Conservation (phyloP, 441 rosid genomes). For the Codiaeum variegatum region DNA sequence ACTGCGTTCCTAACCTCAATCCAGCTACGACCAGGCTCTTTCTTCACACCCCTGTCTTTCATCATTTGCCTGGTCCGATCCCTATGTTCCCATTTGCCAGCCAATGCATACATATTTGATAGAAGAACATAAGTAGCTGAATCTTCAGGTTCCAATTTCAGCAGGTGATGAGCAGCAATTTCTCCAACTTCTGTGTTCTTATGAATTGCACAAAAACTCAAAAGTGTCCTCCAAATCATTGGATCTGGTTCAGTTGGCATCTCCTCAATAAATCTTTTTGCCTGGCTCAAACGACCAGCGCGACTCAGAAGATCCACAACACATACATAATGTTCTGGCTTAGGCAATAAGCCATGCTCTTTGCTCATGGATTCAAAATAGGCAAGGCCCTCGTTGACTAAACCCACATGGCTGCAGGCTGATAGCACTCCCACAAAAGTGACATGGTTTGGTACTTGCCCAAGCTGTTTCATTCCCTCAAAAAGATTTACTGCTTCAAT, state of each 20-base stretch:
- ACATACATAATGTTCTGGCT: slow-evolving; percentile 73
- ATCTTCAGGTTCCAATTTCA: slow-evolving; percentile 64
- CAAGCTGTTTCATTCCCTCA: slow-evolving; percentile 58
- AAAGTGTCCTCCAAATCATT: slow-evolving; percentile 78
- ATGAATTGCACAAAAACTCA: slow-evolving; percentile 82
- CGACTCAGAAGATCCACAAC: slow-evolving; percentile 84
- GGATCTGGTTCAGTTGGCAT: slow-evolving; percentile 65
- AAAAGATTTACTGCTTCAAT: slow-evolving; percentile 53
- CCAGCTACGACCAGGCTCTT: slow-evolving; percentile 87
- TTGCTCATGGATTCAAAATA: slow-evolving; percentile 53
- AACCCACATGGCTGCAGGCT: slow-evolving; percentile 89
- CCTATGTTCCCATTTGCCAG: slow-evolving; percentile 52
- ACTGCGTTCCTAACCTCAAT: slow-evolving; percentile 57
- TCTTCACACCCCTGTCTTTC: slow-evolving; percentile 65
- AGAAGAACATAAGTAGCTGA: slow-evolving; percentile 75
- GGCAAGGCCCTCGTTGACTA: slow-evolving; percentile 56
- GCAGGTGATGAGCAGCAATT: slow-evolving; percentile 56
- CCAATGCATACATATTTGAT: slow-evolving; percentile 70
- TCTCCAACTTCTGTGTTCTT: slow-evolving; percentile 66
- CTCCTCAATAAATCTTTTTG: slow-evolving; percentile 46
- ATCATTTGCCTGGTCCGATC: slow-evolving; percentile 66
- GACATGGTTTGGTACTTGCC: slow-evolving; percentile 54
- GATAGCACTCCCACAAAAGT: slow-evolving; percentile 77
- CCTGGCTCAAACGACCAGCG: slow-evolving; percentile 64
- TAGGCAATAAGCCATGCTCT: slow-evolving; percentile 52